phyloP scores from a whole-genome alignment of 345 rosid species.

The Leavenworthia alabamica region DNA sequence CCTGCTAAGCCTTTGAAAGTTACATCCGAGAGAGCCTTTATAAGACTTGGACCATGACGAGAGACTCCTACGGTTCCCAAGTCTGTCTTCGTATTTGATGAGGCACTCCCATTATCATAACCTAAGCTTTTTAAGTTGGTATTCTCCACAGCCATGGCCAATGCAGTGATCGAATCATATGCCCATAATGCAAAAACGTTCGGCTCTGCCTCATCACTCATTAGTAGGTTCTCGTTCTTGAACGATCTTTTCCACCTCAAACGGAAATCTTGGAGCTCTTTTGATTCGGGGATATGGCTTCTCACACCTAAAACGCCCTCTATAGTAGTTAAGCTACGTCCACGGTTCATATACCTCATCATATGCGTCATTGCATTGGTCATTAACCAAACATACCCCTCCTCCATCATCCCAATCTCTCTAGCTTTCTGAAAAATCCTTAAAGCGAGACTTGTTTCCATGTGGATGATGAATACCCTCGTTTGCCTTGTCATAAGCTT shows the following conservation, averaged over 20 bases:
- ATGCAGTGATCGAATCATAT: slow-evolving; percentile 38
- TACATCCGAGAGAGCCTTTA: slow-evolving; percentile 19
- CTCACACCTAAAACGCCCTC: slow-evolving; percentile 32
- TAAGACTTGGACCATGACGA: slow-evolving; percentile 28
- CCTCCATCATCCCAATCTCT: slow-evolving; percentile 49
- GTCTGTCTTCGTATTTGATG: not conserved
- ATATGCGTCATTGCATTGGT: slow-evolving; percentile 19
- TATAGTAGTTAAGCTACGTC: slow-evolving; percentile 3
- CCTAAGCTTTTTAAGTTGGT: not conserved
- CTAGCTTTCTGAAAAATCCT: slow-evolving; percentile 37
- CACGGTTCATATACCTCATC: not conserved
- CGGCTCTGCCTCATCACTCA: too few relatives aligned
- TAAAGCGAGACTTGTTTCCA: slow-evolving; percentile 29
- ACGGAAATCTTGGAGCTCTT: not conserved
- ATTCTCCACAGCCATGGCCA: slow-evolving; percentile 37
- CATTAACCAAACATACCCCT: slow-evolving; percentile 55
- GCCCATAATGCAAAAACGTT: slow-evolving; percentile 30
- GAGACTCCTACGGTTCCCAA: slow-evolving; percentile 6
- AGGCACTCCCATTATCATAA: not conserved
- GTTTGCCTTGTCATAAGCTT: slow-evolving; percentile 50
- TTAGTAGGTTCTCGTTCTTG: not conserved
- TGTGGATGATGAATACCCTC: slow-evolving; percentile 50
- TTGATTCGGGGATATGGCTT: not conserved
- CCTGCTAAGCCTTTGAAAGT: slow-evolving; percentile 38
- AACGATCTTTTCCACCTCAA: too few relatives aligned